phyloP scores from a whole-genome alignment of 495 filamentous ascomycete species.

The Aspergillus ellipticus region DNA sequence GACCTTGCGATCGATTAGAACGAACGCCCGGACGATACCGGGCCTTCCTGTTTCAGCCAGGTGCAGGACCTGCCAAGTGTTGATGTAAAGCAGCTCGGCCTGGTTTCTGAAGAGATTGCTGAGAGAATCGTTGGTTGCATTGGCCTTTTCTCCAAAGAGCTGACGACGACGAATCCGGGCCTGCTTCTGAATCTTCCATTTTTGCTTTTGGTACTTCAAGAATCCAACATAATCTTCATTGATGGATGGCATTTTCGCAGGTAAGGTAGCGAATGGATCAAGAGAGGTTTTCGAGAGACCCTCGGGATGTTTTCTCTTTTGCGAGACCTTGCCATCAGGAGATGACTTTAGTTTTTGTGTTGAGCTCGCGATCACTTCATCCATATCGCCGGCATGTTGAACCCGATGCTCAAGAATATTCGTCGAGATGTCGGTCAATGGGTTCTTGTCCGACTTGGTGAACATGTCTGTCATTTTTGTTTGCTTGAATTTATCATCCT shows the following conservation, averaged over 20 bases:
- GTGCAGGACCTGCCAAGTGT: slow-evolving; percentile 93
- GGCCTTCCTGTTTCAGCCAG: slow-evolving; percentile 74
- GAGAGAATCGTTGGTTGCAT: slow-evolving; percentile 65
- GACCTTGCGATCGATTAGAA: slow-evolving; percentile 89
- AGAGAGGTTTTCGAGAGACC: slow-evolving; percentile 55
- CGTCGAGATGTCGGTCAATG: slow-evolving; percentile 66
- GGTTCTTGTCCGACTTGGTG: slow-evolving; percentile 66
- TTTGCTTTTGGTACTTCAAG: slow-evolving; percentile 93
- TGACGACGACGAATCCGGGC: slow-evolving; percentile 83
- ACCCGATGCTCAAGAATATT: slow-evolving; percentile 62
- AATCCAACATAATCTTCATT: slow-evolving; percentile 86
- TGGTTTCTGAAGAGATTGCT: slow-evolving; percentile 87
- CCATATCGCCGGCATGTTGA: slow-evolving; percentile 64
- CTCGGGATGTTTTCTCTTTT: slow-evolving; percentile 84
- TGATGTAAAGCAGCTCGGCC: slow-evolving; percentile 81
- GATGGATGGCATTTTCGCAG: slow-evolving; percentile 79
- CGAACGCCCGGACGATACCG: slow-evolving; percentile 82
- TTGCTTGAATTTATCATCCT: slow-evolving; percentile 96
- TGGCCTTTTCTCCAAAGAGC: slow-evolving; percentile 83
- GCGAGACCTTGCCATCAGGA: slow-evolving; percentile 57
- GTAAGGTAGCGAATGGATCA: slow-evolving; percentile 82
- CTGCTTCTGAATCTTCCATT: slow-evolving; percentile 98
- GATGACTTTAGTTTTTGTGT: slow-evolving; percentile 67
- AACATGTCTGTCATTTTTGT: slow-evolving; percentile 98
- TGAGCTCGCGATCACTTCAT: slow-evolving; percentile 72